Evolutionary conservation across 2,329 filamentous ascomycete species (phyloP).

Genomic region (Huntiella savannae): DNA sequence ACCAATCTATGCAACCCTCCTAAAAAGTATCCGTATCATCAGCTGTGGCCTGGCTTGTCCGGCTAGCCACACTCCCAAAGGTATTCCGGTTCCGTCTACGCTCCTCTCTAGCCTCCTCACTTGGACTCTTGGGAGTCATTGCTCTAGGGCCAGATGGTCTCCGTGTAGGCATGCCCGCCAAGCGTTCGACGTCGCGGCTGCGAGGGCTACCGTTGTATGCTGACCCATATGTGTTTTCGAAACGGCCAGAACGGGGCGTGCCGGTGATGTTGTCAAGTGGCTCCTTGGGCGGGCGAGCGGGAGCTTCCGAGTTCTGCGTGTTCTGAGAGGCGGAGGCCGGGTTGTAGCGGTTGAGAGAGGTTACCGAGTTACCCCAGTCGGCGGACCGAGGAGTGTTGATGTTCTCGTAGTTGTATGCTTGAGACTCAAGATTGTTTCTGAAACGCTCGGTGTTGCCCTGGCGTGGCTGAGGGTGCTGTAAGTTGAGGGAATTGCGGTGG

Average conservation of each 20-base stretch:
- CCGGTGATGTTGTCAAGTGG: conserved; percentile 25
- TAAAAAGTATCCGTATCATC: conserved; percentile 30
- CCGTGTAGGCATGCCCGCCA: conserved; percentile 31
- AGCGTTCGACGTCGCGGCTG: conserved; percentile 37
- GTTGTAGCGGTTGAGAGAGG: conserved; percentile 35
- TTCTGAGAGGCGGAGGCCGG: conserved; percentile 29
- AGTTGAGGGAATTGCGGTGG: conserved; percentile 60
- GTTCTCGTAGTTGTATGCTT: conserved; percentile 47
- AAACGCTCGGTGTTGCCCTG: conserved; percentile 56
- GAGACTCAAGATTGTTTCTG: conserved; percentile 52
- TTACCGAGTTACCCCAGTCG: conserved; percentile 43
- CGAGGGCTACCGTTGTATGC: conserved; percentile 34
- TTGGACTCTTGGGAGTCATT: conserved; percentile 38
- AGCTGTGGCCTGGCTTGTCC: neutral
- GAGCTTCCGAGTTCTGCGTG: conserved; percentile 24
- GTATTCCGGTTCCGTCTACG: conserved; percentile 39
- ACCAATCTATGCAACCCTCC: conserved; percentile 10
- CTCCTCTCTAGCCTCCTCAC: conserved; percentile 26
- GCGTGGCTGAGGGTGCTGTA: conserved; percentile 62
- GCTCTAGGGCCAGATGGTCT: conserved; percentile 39
- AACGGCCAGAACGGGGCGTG: conserved; percentile 13
- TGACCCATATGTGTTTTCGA: conserved; percentile 26
- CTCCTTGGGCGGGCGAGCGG: conserved; percentile 44
- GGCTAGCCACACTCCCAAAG: conserved; percentile 30
- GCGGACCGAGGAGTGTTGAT: conserved; percentile 40